A percentile compares a stretch with the other conserved stretches of the same genome.
Conservation (phyloP, 2,329 filamentous ascomycete species). For the Aureobasidium sp. region DNA sequence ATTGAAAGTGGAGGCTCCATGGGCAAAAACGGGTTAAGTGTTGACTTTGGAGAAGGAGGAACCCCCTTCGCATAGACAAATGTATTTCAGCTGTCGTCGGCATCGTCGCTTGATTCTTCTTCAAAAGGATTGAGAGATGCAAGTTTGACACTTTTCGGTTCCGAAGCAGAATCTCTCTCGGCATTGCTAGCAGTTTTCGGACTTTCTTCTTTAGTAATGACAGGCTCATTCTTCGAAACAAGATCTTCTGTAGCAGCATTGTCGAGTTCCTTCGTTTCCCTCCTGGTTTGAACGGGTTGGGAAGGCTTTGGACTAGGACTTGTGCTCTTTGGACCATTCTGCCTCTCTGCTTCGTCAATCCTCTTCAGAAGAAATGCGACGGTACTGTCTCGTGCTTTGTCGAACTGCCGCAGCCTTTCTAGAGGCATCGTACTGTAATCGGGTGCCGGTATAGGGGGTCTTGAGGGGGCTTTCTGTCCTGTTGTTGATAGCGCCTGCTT, state of each 20-base stretch:
- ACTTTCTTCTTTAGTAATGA: background rate
- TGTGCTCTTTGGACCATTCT: conserved; percentile 12
- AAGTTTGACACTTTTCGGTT: background rate
- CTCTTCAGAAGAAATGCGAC: conserved; percentile 46
- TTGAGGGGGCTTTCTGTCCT: conserved; percentile 18
- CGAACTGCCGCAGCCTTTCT: conserved; percentile 35
- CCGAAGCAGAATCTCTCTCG: background rate
- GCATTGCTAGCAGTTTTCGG: background rate
- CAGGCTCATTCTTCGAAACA: background rate
- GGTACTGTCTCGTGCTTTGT: conserved; percentile 48
- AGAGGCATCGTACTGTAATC: conserved; percentile 39
- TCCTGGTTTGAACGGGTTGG: background rate
- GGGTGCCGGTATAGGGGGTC: conserved; percentile 20
- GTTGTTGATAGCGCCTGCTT: conserved; percentile 18
- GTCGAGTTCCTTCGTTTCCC: background rate
- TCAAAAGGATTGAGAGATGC: background rate
- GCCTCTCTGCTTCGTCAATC: conserved; percentile 45
- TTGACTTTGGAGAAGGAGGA: conserved; percentile 21
- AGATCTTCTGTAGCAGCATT: background rate
- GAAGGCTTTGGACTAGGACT: background rate
- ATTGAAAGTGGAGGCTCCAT: conserved; percentile 33
- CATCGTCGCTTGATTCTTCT: conserved; percentile 5
- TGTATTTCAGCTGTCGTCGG: background rate
- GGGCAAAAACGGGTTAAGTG: conserved; percentile 33
- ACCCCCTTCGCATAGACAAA: conserved; percentile 7